Base-by-base conservation (phyloP, 257 asterid genomes). In the Misopates orontium region DNA sequence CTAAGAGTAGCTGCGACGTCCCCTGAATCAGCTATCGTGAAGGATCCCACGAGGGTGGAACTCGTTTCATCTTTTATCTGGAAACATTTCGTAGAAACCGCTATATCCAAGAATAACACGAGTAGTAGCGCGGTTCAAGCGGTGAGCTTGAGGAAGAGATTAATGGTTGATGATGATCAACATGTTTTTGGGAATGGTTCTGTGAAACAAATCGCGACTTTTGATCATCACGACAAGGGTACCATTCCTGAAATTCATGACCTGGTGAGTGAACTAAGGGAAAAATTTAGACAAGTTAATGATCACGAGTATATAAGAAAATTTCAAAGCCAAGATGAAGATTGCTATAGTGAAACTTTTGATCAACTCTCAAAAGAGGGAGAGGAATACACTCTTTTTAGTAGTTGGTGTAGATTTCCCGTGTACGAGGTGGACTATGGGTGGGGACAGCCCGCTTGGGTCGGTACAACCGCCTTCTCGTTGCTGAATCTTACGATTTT, bases 391-490 rank as follows among this genome's bases (percentile, higher is more conserved):
- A 71, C 65, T 58, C 15, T 23, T 39, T 83, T 83, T 47, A 81
- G 82, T 58, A 79, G 85, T 5, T 83, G 83, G 86, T 71, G 75
- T 45, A 71, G 83, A 32, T 80, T 83, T 78, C 83, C 86, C 1
- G 41, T 72, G 18, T 81, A 81, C 21, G 83, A 81, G 22, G 83
- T 76, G 56, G 90, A 84, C 53, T 84, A 51, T 25, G 83, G 87
- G 4, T 74, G 87, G 87, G 85, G 85, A 1, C 62, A 54, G 74
- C 87, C 87, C 4, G 49, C 17, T 40, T 72, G 87, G 85, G 79
- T 52, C 1, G 68, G 83, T 53, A 65, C 84, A 4, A 68, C 79
- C 8, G 18, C 23, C 0, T 36, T 78, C 42, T 72, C 73, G 1
- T 68, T 53, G 68, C 71, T 80, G 52, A 78, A 80, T 57, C 11